A percentile compares a stretch with the other conserved stretches of the same genome.
phyloP scores from a whole-genome alignment of 768 basidiomycete species.

The Pleurotus pulmonarius region DNA sequence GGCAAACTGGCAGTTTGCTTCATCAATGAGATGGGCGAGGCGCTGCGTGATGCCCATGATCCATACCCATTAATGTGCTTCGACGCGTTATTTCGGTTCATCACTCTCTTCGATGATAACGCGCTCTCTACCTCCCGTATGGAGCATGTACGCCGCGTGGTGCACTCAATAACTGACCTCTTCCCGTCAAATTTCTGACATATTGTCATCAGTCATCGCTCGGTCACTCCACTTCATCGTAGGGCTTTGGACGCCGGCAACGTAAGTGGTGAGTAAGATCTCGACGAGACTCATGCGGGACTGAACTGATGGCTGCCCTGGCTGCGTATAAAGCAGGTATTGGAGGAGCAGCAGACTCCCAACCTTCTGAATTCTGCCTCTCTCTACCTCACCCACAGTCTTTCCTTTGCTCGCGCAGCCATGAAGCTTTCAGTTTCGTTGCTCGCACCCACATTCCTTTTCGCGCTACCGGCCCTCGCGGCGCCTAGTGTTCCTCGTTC shows the following conservation, averaged over 20 bases:
- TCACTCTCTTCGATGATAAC: neutral
- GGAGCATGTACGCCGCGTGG: neutral
- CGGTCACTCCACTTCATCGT: neutral
- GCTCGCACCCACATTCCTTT: constrained; percentile 1
- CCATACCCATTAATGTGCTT: neutral
- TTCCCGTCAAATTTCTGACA: neutral
- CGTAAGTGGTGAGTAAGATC: neutral
- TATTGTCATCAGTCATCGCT: neutral
- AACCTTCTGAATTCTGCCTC: neutral
- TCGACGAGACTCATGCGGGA: neutral
- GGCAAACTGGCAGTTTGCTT: neutral
- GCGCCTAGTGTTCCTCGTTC: neutral
- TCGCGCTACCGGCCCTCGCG: neutral
- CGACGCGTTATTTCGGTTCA: neutral
- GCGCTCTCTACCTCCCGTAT: neutral
- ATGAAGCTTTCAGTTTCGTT: neutral
- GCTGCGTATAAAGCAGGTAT: neutral
- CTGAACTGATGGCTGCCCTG: neutral
- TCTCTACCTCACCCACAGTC: neutral
- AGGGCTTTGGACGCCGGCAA: neutral
- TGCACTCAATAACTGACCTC: neutral
- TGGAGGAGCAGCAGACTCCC: neutral
- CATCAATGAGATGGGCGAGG: too few relatives aligned
- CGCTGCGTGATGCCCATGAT: too few relatives aligned
- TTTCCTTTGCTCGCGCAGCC: neutral